Evolutionary conservation across 2,329 filamentous ascomycete species (phyloP).

Genomic region (Polytolypa hystricis): DNA sequence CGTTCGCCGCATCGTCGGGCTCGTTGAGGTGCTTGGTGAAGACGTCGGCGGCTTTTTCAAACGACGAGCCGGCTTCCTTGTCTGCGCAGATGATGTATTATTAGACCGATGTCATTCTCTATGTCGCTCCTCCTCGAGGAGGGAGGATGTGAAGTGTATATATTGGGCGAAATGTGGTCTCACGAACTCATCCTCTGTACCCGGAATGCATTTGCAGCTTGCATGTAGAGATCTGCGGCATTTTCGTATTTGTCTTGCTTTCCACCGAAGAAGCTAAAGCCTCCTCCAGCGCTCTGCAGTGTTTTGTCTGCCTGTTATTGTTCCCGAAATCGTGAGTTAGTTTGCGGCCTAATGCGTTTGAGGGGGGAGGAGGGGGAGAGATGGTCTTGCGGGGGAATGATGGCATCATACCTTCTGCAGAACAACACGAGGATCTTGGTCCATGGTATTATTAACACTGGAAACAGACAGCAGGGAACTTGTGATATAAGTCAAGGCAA

Average conservation of each 20-base stretch:
- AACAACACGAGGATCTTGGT: conserved; percentile 67
- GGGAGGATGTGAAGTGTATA: background rate
- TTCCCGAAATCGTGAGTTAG: too few species aligned
- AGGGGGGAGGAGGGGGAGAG: too few species aligned
- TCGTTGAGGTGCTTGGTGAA: conserved; percentile 75
- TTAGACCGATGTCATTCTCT: background rate
- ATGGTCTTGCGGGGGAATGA: conserved; percentile 17
- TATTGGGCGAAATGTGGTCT: background rate
- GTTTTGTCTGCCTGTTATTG: conserved; percentile 72
- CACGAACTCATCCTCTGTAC: conserved; percentile 67
- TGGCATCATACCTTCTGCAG: conserved; percentile 56
- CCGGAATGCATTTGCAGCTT: conserved; percentile 85
- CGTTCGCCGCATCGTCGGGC: conserved; percentile 84
- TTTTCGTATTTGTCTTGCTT: conserved; percentile 79
- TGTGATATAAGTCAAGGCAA: too few species aligned
- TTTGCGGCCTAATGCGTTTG: too few species aligned
- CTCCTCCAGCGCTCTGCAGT: conserved; percentile 59
- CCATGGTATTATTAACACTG: too few species aligned
- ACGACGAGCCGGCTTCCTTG: conserved; percentile 74
- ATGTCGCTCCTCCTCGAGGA: too few species aligned
- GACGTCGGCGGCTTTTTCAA: conserved; percentile 75
- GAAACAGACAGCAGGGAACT: too few species aligned
- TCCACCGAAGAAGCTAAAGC: conserved; percentile 84
- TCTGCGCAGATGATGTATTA: conserved; percentile 47
- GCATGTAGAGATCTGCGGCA: conserved; percentile 75